Evolutionary conservation across 345 rosid genomes (phyloP), one percentile per base, ranked within the genome.

Genomic region (Erysimum cheiranthoides): DNA sequence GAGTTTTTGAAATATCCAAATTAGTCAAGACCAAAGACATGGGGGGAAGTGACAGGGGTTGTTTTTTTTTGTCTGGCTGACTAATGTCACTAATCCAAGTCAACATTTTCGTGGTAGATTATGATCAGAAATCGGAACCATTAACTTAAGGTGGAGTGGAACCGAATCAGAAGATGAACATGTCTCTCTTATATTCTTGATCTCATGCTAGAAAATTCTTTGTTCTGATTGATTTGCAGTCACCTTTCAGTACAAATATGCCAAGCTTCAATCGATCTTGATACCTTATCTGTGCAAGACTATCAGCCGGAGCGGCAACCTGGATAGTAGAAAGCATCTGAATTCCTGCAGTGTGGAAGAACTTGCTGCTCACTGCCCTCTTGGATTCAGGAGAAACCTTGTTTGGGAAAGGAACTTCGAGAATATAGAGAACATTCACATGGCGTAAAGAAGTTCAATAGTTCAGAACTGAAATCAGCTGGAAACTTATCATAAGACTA

Each of bases 401-500:
- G 10, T 51, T 72, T 18, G 0, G 53, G 17, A 5, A 28, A 71
- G 68, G 39, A 49, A 47, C 12, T 52, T 71, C 14, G 12, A 36
- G 13, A 38, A 45, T 28, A 40, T 28, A 13, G 42, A 54, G 18
- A 69, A n/a, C 38, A 51, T 61, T 61, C 52, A 16, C 5, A 28
- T 27, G 52, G 21, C 69, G 0, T 61, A 47, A 45, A 58, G 27
- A 70, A 32, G 27, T 47, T 46, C 11, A 5, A 21, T 13, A 10
- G n/a, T 21, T 75, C 54, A 73, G 77, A 76, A 5, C 47, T 17
- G 9, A 13, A 35, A 3, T 30, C 61, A 31, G 40, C 65, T 40
- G 14, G 16, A 38, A 82, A 83, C 4, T 60, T n/a, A 8, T 66
- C 78, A 40, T 58, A 25, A 14, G 39, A 42, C 80, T 84, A 80